A percentile compares a stretch with the other conserved stretches of the same genome.
These are phyloP conservation scores for Xylariales sp. DNA, from an alignment of 2,329 filamentous ascomycete species.

Conservation along the genomic window DNA sequence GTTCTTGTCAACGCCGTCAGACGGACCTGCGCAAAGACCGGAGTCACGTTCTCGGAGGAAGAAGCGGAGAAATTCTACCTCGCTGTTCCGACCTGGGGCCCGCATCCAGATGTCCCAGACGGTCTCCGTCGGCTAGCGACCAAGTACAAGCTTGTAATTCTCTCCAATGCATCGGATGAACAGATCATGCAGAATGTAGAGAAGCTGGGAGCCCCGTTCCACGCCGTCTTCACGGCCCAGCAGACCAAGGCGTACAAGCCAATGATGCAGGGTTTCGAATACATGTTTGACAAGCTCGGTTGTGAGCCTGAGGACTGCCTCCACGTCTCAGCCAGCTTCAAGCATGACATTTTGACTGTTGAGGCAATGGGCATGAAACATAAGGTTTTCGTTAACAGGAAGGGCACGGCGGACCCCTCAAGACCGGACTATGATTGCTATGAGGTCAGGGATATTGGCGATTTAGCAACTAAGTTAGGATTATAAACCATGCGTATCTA, in stretches of 20 bases:
- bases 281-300: conserved; percentile 1
- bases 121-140: neutral
- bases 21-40: neutral
- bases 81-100: neutral
- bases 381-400: conserved; percentile 1
- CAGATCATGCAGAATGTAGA: conserved; percentile 1
- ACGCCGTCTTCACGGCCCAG: conserved; percentile 1
- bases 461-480: neutral
- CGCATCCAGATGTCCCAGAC: neutral
- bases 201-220: neutral
- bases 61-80: conserved; percentile 1
- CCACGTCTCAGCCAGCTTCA: neutral
- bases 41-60: neutral
- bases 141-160: conserved; percentile 1
- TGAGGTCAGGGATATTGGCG: conserved; percentile 1
- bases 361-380: neutral
- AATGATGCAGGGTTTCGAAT: conserved; percentile 1
- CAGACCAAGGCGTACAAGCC: neutral
- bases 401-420: neutral
- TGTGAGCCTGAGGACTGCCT: neutral
- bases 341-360: neutral
- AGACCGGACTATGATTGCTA: neutral
- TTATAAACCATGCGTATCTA: neutral
- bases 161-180: neutral
- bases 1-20: neutral